Base-by-base conservation (phyloP, 805 yeast genomes). In the Nakazawaea siamensis region DNA sequence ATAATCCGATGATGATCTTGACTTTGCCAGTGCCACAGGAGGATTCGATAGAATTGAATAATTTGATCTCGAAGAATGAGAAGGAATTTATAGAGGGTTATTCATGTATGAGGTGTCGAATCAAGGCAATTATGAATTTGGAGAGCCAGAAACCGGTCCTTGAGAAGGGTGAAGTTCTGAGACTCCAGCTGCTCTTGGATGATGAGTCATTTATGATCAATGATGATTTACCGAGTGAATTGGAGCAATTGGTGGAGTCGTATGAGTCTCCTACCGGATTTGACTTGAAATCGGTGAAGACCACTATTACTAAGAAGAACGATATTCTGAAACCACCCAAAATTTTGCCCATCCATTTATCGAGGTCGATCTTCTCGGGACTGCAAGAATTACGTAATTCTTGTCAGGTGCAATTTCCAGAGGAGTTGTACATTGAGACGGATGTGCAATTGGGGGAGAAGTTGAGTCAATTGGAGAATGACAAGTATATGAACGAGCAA, bases 281-380 rank as follows among this genome's bases (percentile, higher is more conserved):
- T 31, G 62, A 62, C 25, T 54, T 76, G 2, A 57, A 64, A 17
- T 48, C 55, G 8, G 50, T 83, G 3, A 70, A 73, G 29, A 72
- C 90, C 1, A 72, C 78, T 0, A 85, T 90, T 4, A 70, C 75
- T 21, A 82, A 84, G 49, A 70, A 68, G 42, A 73, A 79, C 0
- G 64, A 66, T 17, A 66, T 86, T 27, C 64, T 73, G 10, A 66
- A 68, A 36, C 71, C 84, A 4, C 97, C 98, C 0, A 66, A 70
- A 36, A 59, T 84, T 5, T 63, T 92, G 33, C 72, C 83, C 0
- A 58, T 90, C n/a, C 97, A 90, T 53, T 57, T 92, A 27, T 85
- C 95, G 8, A 66, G 97, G 47, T 88, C 97, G 0, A 69, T 81
- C 27, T 87, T 70, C 50, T 68, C 73, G 32, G 85, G 82, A 7